Percentiles rank a stretch among this genome's conserved stretches.
phyloP scores from a whole-genome alignment of 2,329 filamentous ascomycete species.

The Epichloe coenophiala region DNA sequence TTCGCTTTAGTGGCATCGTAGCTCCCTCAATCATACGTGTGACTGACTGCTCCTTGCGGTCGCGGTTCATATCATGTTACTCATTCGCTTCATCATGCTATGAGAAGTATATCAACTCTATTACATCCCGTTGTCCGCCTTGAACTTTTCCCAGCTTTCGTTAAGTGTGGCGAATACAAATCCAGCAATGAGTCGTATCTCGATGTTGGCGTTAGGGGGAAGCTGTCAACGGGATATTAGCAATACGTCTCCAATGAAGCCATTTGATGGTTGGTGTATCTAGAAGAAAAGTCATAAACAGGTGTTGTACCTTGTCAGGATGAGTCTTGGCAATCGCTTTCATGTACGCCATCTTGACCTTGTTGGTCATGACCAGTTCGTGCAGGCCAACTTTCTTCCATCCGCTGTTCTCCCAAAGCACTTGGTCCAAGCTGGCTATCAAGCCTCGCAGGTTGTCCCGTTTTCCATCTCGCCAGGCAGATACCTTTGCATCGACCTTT shows the following conservation, averaged over 20 bases:
- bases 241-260: background rate
- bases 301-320: constrained; percentile 75
- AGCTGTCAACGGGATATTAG: constrained; percentile 30
- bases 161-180: constrained; percentile 56
- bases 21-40: background rate
- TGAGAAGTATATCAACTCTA: background rate
- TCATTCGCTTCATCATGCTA: constrained; percentile 2
- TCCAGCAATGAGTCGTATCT: constrained; percentile 51
- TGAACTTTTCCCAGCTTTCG: constrained; percentile 63
- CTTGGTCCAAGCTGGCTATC: constrained; percentile 71
- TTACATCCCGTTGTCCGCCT: constrained; percentile 51
- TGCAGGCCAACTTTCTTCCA: constrained; percentile 97
- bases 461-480: constrained; percentile 80
- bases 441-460: constrained; percentile 83
- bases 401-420: constrained; percentile 81
- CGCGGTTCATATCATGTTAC: no score
- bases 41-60: background rate
- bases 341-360: constrained; percentile 98
- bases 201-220: constrained; percentile 51
- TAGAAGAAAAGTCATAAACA: no score
- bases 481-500: constrained; percentile 66
- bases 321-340: constrained; percentile 98
- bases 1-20: background rate
- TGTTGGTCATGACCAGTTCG: constrained; percentile 81
- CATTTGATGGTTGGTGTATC: no score